phyloP scores from a whole-genome alignment of 108 stramenopile species.

The Fragilaria radians region DNA sequence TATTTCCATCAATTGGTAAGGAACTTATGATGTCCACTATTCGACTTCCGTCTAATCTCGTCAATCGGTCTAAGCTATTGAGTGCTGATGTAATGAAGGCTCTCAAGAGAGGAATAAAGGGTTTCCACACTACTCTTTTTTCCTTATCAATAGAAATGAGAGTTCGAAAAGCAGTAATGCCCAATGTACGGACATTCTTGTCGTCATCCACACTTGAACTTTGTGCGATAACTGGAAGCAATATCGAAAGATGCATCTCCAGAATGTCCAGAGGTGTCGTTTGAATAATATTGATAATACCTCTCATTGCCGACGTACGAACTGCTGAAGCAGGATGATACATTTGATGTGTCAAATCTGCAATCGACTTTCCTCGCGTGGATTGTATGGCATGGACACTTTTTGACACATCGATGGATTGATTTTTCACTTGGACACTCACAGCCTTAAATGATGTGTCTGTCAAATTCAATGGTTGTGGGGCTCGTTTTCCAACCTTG shows the following conservation, averaged over 20 bases:
- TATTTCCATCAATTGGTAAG: background rate
- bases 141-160: conserved; percentile 18
- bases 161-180: conserved; percentile 38
- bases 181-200: conserved; percentile 44
- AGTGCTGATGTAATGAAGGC: conserved; percentile 67
- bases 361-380: conserved; percentile 51
- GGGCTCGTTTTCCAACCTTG: conserved; percentile 76
- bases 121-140: conserved; percentile 12
- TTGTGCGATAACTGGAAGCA: conserved; percentile 33
- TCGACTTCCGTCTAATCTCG: conserved; percentile 50
- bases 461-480: conserved; percentile 58
- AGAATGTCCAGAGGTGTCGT: conserved; percentile 21
- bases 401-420: conserved; percentile 26
- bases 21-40: conserved; percentile 33
- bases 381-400: conserved; percentile 32
- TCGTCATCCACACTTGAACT: conserved; percentile 60
- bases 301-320: conserved; percentile 54
- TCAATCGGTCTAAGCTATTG: conserved; percentile 62
- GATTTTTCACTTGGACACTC: conserved; percentile 42
- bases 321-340: conserved; percentile 63
- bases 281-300: conserved; percentile 52
- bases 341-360: conserved; percentile 38
- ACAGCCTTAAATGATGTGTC: conserved; percentile 74
- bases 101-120: conserved; percentile 54
- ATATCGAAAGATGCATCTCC: conserved; percentile 31